Evolutionary conservation across 2,329 filamentous ascomycete genomes (phyloP).

Genomic region (Aspergillus sp.): DNA sequence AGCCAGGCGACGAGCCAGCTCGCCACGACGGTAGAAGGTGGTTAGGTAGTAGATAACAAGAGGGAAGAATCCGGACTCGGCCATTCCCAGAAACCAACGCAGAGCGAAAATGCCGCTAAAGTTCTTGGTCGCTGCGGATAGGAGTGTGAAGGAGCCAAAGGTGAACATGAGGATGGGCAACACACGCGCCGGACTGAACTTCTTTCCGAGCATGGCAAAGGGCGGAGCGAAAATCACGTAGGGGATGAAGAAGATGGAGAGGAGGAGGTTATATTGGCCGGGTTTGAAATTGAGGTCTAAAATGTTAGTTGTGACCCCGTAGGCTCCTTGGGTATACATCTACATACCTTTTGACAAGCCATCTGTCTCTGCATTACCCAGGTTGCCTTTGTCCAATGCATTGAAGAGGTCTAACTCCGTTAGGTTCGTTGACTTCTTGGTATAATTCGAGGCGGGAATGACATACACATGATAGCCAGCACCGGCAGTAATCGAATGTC

Average conservation of each 20-base stretch:
- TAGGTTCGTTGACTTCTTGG: conserved; percentile 4
- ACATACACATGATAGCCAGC: conserved; percentile 55
- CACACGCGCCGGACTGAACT: conserved; percentile 61
- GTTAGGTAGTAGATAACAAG: conserved; percentile 64
- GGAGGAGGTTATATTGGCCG: conserved; percentile 66
- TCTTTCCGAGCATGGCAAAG: conserved; percentile 65
- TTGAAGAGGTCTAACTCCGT: conserved; percentile 52
- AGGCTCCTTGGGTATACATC: background rate
- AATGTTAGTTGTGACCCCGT: background rate
- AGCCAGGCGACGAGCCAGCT: conserved; percentile 67
- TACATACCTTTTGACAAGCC: conserved; percentile 41
- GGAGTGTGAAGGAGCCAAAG: conserved; percentile 64
- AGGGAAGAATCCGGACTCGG: conserved; percentile 68
- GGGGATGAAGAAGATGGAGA: conserved; percentile 72
- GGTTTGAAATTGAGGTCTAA: conserved; percentile 56
- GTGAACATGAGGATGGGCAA: conserved; percentile 66
- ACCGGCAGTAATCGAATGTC: conserved; percentile 52
- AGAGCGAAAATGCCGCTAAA: conserved; percentile 66
- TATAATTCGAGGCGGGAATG: background rate
- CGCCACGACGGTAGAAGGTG: conserved; percentile 68
- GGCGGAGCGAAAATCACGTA: conserved; percentile 69
- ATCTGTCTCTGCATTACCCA: conserved; percentile 58
- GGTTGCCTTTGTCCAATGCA: conserved; percentile 50
- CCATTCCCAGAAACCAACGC: conserved; percentile 67
- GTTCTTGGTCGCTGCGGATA: conserved; percentile 55